phyloP scores from a whole-genome alignment of 177 flowering plant genomes.

The Telopea speciosissima region DNA sequence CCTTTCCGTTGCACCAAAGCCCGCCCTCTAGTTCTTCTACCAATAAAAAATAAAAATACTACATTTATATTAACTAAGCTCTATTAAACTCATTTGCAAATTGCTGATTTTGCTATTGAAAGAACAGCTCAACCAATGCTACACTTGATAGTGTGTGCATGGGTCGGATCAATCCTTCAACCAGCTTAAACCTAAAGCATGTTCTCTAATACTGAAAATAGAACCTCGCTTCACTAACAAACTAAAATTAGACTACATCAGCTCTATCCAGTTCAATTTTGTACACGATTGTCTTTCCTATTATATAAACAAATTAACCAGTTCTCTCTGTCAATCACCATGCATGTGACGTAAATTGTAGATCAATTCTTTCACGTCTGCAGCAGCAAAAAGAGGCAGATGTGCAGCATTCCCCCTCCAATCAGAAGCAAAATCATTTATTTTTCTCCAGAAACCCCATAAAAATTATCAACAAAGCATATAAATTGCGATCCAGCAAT shows the following conservation, averaged over 20 bases:
- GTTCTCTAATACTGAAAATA: background rate
- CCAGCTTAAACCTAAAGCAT: background rate
- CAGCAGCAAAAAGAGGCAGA: background rate
- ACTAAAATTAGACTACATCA: constrained; percentile 3
- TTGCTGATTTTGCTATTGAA: background rate
- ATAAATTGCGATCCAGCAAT: background rate
- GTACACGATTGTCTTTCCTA: background rate
- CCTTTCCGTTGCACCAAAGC: too few relatives aligned
- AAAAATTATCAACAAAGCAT: background rate
- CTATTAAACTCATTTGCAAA: constrained; percentile 1
- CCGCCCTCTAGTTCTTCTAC: too few relatives aligned
- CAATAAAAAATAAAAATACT: too few relatives aligned
- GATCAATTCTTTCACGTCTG: constrained; percentile 4
- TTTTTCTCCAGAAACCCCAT: constrained; percentile 3
- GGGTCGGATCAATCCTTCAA: constrained; percentile 1
- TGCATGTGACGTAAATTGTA: background rate
- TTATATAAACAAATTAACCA: background rate
- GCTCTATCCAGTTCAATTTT: background rate
- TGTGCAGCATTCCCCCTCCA: background rate
- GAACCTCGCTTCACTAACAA: background rate
- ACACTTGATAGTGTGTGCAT: background rate
- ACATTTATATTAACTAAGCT: background rate
- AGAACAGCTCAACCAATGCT: background rate
- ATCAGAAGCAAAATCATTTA: background rate
- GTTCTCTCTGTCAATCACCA: background rate